Evolutionary conservation across 345 rosid species (phyloP).

Genomic region (Salix viminalis): DNA sequence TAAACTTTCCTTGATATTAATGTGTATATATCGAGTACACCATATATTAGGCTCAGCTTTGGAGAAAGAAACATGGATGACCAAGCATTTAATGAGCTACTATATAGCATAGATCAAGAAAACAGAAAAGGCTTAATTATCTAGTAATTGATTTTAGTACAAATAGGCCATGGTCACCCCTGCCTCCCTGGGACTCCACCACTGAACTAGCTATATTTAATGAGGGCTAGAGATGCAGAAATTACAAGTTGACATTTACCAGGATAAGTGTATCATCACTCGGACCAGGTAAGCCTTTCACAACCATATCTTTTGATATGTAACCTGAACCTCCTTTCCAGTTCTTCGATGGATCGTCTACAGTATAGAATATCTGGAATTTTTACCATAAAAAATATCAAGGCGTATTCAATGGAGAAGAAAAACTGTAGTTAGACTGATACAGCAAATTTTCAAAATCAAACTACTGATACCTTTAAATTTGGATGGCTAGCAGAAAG

Average conservation of each 20-base stretch:
- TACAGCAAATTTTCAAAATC: neutral
- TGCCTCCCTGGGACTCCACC: neutral
- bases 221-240: conserved; percentile 5
- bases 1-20: too few relatives aligned
- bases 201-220: neutral
- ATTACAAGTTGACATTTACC: conserved; percentile 38
- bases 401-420: neutral
- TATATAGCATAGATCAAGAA: too few relatives aligned
- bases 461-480: conserved; percentile 52
- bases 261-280: conserved; percentile 78
- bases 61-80: too few relatives aligned
- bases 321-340: conserved; percentile 94
- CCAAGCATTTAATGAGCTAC: too few relatives aligned
- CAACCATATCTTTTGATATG: conserved; percentile 68
- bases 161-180: too few relatives aligned
- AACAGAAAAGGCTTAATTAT: too few relatives aligned
- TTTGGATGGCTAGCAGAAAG: conserved; percentile 83
- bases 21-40: too few relatives aligned
- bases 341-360: conserved; percentile 72
- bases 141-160: too few relatives aligned
- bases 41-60: too few relatives aligned
- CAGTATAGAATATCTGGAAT: conserved; percentile 73
- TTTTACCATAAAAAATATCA: conserved; percentile 4
- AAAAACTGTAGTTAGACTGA: neutral
- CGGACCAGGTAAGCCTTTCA: conserved; percentile 82